These are phyloP conservation scores for Thielaviopsis punctulata DNA, from an alignment of 2,329 filamentous ascomycete genomes.

Conservation along the genomic window DNA sequence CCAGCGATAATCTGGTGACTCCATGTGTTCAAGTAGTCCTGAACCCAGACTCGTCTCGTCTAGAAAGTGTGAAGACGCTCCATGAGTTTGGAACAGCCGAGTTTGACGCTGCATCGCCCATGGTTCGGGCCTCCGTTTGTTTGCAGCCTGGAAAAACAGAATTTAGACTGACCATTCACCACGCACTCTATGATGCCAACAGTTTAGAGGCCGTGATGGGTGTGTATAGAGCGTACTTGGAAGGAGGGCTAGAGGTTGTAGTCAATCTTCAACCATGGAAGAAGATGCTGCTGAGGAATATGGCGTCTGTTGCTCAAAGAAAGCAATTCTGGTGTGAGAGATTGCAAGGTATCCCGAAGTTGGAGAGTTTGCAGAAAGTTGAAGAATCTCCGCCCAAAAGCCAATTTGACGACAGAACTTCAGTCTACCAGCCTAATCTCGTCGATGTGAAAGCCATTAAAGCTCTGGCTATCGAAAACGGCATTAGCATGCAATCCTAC, in stretches of 20 bases:
- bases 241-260: slow-evolving; percentile 11
- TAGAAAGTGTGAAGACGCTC: neutral
- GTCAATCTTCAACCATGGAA: slow-evolving; percentile 17
- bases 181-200: slow-evolving; percentile 76
- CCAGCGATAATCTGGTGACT: slow-evolving; percentile 26
- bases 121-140: slow-evolving; percentile 7
- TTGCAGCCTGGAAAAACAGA: slow-evolving; percentile 14
- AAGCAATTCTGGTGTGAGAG: slow-evolving; percentile 25
- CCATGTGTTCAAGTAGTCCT: slow-evolving; percentile 50
- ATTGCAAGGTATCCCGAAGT: neutral
- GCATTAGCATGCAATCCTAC: slow-evolving; percentile 53
- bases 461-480: slow-evolving; percentile 18
- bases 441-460: slow-evolving; percentile 32
- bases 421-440: slow-evolving; percentile 16
- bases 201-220: slow-evolving; percentile 50
- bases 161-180: slow-evolving; percentile 51
- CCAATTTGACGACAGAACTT: slow-evolving; percentile 18
- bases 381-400: too few relatives aligned
- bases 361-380: neutral
- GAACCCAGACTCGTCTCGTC: slow-evolving; percentile 16
- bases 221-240: slow-evolving; percentile 18
- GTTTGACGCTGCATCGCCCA: neutral
- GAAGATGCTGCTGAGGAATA: slow-evolving; percentile 12
- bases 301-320: slow-evolving; percentile 12
- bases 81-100: neutral